Evolutionary conservation across 2,329 filamentous ascomycete genomes (phyloP).

Genomic region (Aureobasidium sp.): DNA sequence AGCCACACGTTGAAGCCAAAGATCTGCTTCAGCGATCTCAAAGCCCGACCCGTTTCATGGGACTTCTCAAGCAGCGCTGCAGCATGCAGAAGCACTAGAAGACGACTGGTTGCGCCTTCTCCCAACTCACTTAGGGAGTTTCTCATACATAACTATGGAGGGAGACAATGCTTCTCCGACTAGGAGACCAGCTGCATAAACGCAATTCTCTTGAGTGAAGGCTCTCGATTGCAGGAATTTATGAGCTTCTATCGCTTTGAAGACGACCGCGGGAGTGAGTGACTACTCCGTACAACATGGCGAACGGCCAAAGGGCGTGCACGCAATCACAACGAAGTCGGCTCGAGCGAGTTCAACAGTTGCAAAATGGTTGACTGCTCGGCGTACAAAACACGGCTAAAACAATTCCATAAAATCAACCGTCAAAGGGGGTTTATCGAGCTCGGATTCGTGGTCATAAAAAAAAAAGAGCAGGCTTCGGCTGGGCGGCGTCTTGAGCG

Average conservation of each 20-base stretch:
- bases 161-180: too few relatives aligned
- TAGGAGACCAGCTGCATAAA: background rate
- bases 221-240: too few relatives aligned
- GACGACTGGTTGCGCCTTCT: background rate
- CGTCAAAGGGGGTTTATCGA: background rate
- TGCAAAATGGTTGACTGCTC: background rate
- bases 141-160: too few relatives aligned
- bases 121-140: background rate
- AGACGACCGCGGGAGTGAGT: background rate
- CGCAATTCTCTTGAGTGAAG: background rate
- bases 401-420: background rate
- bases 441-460: background rate
- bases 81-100: background rate
- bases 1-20: slow-evolving; percentile 1
- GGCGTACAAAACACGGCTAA: background rate
- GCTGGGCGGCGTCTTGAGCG: background rate
- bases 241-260: too few relatives aligned
- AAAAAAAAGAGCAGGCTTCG: background rate
- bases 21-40: background rate
- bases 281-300: background rate
- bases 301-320: background rate
- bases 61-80: background rate
- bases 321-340: background rate
- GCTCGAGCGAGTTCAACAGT: background rate
- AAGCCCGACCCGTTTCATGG: background rate